Evolutionary conservation across 495 filamentous ascomycete species (phyloP), one percentile per base, ranked within the genome.

Genomic region (Lepidopterella palustris): DNA sequence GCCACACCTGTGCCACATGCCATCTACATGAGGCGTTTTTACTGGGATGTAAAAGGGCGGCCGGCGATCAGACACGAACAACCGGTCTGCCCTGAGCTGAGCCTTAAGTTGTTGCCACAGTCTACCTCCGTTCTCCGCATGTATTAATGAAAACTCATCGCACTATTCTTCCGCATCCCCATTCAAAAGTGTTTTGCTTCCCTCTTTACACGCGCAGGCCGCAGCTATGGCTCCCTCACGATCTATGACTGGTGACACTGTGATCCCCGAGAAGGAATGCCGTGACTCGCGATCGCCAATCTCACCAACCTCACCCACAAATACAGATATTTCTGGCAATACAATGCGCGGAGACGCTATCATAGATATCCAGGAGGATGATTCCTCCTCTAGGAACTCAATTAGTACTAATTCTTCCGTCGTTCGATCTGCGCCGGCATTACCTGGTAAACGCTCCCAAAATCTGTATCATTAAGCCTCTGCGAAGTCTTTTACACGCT

Each of bases 171-270:
- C n/a, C n/a, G n/a, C n/a, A n/a, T n/a, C n/a, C n/a, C n/a, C n/a
- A n/a, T n/a, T n/a, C n/a, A n/a, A n/a, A 5, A 13, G 47, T 25
- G 0, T 50, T 50, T 50, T 26, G 15, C 8, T 27, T 50, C 20
- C 25, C 23, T 1, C 26, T 25, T 13, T 13, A 15, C 21, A 24
- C 5, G 53, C 45, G 60, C 55, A 20, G 42, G 62, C 25, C 63
- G 52, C 27, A 31, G 35, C 31, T 40, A 67, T 67, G 64, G 57
- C 60, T 40, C 64, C 64, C 47, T 32, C 47, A n/a, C 60, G 64
- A 18, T 32, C 57, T 9, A 67, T 67, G 64, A 67, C 64, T 24
- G 64, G 64, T 18, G 64, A 67, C 18, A 67, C 64, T 6, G 39
- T 62, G n/a, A 53, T 67, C 21, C 20, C 6, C 24, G 64, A 67